Conservation (phyloP, 257 asterid genomes). For the Misopates orontium region DNA sequence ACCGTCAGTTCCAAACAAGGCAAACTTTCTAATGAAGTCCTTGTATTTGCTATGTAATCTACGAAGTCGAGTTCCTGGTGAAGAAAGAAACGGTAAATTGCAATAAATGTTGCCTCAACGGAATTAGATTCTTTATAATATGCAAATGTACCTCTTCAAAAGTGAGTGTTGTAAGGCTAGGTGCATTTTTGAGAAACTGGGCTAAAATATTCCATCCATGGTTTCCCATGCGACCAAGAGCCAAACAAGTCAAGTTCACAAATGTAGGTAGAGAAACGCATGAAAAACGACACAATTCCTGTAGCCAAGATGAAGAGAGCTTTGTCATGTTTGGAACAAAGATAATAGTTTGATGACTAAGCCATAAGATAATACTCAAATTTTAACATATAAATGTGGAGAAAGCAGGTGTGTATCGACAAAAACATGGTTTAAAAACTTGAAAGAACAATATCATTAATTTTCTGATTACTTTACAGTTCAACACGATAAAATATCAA, state of each 20-base stretch:
- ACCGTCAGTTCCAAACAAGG: background rate
- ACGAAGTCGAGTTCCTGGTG: background rate
- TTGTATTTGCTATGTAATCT: background rate
- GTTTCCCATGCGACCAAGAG: background rate
- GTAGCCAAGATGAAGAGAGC: background rate
- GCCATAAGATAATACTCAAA: background rate
- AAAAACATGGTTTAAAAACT: background rate
- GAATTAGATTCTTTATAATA: background rate
- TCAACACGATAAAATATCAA: no score
- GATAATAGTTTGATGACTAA: background rate
- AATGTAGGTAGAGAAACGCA: background rate
- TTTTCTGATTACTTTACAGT: no score
- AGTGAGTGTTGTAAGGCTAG: background rate
- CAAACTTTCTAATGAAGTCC: background rate
- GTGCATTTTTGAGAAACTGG: background rate
- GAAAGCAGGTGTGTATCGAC: no score
- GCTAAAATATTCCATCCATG: slow-evolving; percentile 2
- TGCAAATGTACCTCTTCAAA: background rate
- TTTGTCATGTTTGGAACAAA: no score
- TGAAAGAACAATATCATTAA: no score
- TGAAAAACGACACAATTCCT: background rate
- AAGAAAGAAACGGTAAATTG: background rate
- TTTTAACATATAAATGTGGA: background rate
- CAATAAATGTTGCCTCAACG: no score
- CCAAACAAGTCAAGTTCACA: slow-evolving; percentile 1